phyloP scores from a whole-genome alignment of 2,329 filamentous ascomycete genomes.

The Pezicula neosporulosa region DNA sequence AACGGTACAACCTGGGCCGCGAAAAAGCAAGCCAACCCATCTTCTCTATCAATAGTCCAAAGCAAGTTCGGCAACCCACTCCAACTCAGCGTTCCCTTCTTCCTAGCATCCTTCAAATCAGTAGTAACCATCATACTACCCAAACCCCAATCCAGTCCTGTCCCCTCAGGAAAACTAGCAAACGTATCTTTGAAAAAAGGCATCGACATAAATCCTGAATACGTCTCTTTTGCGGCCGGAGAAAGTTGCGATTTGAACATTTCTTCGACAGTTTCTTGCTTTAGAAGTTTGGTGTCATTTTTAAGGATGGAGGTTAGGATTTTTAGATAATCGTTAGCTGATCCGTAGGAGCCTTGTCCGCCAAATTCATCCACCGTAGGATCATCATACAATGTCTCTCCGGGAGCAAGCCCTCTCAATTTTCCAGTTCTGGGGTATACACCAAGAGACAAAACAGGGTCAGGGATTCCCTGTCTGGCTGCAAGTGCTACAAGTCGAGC shows the following conservation, averaged over 20 bases:
- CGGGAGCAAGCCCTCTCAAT: background rate
- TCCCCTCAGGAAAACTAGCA: conserved; percentile 33
- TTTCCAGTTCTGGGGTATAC: background rate
- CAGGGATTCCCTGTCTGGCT: conserved; percentile 5
- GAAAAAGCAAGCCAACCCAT: conserved; percentile 37
- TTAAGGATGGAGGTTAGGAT: conserved; percentile 42
- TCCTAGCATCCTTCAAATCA: conserved; percentile 31
- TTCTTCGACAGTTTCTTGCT: conserved; percentile 33
- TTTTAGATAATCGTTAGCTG: conserved; percentile 38
- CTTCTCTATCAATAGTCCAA: conserved; percentile 38
- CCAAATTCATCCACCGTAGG: conserved; percentile 23
- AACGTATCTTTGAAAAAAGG: conserved; percentile 5
- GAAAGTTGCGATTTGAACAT: conserved; percentile 46
- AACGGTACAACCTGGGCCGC: conserved; percentile 39
- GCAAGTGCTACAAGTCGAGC: conserved; percentile 12
- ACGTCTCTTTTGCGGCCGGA: conserved; percentile 17
- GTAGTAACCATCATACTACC: conserved; percentile 36
- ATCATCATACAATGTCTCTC: conserved; percentile 9
- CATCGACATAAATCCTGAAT: background rate
- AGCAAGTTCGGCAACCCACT: conserved; percentile 41
- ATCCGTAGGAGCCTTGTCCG: conserved; percentile 33
- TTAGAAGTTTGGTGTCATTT: conserved; percentile 46
- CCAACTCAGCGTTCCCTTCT: conserved; percentile 38
- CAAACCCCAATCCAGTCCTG: conserved; percentile 33
- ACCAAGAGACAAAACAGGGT: conserved; percentile 7